These are phyloP conservation scores for Microcos paniculata DNA, from an alignment of 345 rosid species.

Conservation along the genomic window DNA sequence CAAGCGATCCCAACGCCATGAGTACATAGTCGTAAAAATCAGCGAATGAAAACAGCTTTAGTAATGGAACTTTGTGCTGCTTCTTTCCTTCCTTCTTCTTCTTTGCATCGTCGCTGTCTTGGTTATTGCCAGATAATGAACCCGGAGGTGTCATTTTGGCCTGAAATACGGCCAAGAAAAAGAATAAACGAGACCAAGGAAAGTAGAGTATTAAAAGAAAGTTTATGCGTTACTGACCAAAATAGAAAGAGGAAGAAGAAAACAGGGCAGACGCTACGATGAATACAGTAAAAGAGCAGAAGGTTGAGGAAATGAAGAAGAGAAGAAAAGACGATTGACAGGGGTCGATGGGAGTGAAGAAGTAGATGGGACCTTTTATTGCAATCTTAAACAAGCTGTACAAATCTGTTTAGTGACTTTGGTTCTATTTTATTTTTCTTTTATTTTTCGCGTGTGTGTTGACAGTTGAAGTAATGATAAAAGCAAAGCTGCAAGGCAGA, in stretches of 20 bases:
- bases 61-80: slow-evolving; percentile 42
- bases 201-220: not conserved
- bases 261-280: not conserved
- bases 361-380: slow-evolving; percentile 14
- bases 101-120: slow-evolving; percentile 32
- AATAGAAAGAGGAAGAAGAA: not conserved
- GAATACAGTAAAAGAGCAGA: not conserved
- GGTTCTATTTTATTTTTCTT: not conserved
- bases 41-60: slow-evolving; percentile 79
- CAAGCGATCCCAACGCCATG: slow-evolving; percentile 86
- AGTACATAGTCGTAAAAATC: slow-evolving; percentile 74
- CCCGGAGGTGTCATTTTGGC: slow-evolving; percentile 15
- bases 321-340: not conserved
- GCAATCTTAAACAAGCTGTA: slow-evolving; percentile 13
- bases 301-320: not conserved
- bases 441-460: not conserved
- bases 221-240: not conserved
- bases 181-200: not conserved
- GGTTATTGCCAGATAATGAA: not conserved
- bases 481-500: not conserved
- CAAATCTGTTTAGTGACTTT: not conserved
- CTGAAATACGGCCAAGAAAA: not conserved
- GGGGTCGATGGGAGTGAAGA: not conserved
- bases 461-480: not conserved
- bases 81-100: slow-evolving; percentile 18